phyloP scores from a whole-genome alignment of 2,329 filamentous ascomycete genomes.

The Penicillium sp. region DNA sequence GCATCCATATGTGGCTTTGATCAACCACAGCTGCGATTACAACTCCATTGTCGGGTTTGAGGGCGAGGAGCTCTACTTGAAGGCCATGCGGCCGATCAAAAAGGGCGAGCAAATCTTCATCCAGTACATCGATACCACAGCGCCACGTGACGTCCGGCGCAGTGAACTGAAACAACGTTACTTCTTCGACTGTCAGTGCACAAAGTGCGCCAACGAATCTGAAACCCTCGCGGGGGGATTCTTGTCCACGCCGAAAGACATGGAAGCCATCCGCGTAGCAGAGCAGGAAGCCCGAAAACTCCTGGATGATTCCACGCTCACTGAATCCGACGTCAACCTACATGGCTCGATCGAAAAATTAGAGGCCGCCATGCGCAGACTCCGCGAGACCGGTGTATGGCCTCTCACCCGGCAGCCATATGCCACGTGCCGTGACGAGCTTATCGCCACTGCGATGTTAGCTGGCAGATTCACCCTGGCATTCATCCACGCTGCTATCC shows the following conservation, averaged over 20 bases:
- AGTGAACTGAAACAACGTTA: conserved; percentile 53
- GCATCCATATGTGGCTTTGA: conserved; percentile 51
- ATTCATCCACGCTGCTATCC: conserved; percentile 51
- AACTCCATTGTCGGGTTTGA: conserved; percentile 59
- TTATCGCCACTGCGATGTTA: conserved; percentile 49
- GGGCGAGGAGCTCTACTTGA: conserved; percentile 48
- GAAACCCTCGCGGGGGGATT: conserved; percentile 22
- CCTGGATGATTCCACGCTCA: conserved; percentile 24
- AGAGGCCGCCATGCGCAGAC: conserved; percentile 39
- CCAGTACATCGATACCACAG: conserved; percentile 58
- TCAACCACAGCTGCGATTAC: conserved; percentile 62
- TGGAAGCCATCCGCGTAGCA: conserved; percentile 13
- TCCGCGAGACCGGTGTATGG: conserved; percentile 44
- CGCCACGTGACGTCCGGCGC: conserved; percentile 50
- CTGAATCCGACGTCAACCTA: conserved; percentile 19
- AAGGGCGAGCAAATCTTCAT: conserved; percentile 58
- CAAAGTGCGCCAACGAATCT: conserved; percentile 44
- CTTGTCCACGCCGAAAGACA: conserved; percentile 11
- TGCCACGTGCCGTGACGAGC: conserved; percentile 51
- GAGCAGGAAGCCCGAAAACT: conserved; percentile 26
- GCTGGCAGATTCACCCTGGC: conserved; percentile 45
- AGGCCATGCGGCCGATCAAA: conserved; percentile 52
- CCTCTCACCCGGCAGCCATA: conserved; percentile 54
- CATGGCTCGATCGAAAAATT: conserved; percentile 36
- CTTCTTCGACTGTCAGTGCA: conserved; percentile 57